Percentiles rank a stretch among this genome's conserved stretches.
Evolutionary conservation across 441 rosid species (phyloP).

Genomic region (Arabidopsis lyrata): DNA sequence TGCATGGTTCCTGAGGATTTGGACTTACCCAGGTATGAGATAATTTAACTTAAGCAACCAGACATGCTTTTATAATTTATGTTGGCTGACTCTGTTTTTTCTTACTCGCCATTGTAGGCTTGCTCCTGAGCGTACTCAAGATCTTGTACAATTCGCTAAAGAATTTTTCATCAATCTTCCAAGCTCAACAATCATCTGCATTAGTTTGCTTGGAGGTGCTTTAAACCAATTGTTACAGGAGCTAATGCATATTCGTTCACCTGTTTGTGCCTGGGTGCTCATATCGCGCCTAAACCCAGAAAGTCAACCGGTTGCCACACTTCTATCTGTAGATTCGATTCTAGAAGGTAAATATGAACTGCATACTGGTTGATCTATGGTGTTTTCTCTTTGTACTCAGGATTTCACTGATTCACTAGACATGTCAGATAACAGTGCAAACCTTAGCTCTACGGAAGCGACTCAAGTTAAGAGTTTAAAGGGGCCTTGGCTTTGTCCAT

Average conservation of each 20-base stretch:
- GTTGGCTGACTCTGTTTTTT: constrained; percentile 28
- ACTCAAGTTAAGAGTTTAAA: constrained; percentile 47
- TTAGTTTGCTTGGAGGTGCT: constrained; percentile 74
- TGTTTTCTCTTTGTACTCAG: constrained; percentile 29
- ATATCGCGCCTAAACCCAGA: constrained; percentile 71
- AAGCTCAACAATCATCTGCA: constrained; percentile 67
- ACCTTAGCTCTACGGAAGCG: constrained; percentile 43
- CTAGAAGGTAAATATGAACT: constrained; percentile 72
- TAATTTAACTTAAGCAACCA: constrained; percentile 32
- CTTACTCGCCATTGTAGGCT: constrained; percentile 61
- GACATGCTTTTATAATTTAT: constrained; percentile 22
- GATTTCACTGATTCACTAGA: constrained; percentile 49
- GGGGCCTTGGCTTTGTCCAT: constrained; percentile 85
- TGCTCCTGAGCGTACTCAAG: constrained; percentile 73
- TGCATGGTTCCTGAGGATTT: constrained; percentile 49
- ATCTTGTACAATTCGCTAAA: constrained; percentile 69
- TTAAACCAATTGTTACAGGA: constrained; percentile 66
- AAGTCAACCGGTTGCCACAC: constrained; percentile 76
- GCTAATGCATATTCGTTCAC: constrained; percentile 58
- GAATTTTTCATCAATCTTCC: constrained; percentile 73
- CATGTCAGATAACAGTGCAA: constrained; percentile 51
- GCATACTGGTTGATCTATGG: neutral
- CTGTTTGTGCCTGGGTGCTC: constrained; percentile 75
- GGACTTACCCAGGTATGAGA: constrained; percentile 57
- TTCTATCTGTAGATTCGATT: constrained; percentile 74